Evolutionary conservation across 2,329 filamentous ascomycete genomes (phyloP), one percentile per base, ranked within the genome.

Genomic region (Epichloe baconii): DNA sequence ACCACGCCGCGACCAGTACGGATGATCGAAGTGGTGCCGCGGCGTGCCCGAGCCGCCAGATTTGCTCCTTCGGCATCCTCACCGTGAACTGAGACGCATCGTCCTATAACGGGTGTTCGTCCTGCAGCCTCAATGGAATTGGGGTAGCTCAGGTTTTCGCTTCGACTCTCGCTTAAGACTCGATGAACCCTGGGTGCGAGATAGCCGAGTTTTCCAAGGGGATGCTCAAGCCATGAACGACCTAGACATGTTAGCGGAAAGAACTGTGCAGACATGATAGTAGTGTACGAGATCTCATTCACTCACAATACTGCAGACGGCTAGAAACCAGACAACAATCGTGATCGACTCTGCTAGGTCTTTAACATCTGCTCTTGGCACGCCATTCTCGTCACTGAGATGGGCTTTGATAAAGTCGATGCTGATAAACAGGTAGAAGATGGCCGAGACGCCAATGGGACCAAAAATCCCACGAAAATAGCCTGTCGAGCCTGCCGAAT

Each of bases 381-480:
- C 62, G 0, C 79, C 82, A 49, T 86, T 70, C 7, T 80, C 77
- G 0, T 74, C 59, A 17, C 61, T 78, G n/a, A 79, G 61, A 2
- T 63, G 60, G 53, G 68, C 34, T 65, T 68, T 47, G 17, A 96
- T 71, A 54, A 90, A 95, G 23, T 95, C 86, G 1, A 86, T 66
- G 41, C 79, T 83, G 54, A 95, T 73, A 61, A 89, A 94, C 5
- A 96, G 75, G 63, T 96, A 95, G 64, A 95, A 96, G 19, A 95
- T 78, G 1, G 88, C 90, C 15, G 86, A 88, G 1, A 95, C 89
- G 3, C 91, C 89, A 51, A 96, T 90, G 0, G 90, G 90, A 0
- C 90, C 90, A 57, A 96, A 71, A 95, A 95, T 0, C 90, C 90
- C 7, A 93, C 86, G 61, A 95, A 95, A 0, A 86, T 68, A 2